Percentiles rank a stretch among this genome's conserved stretches.
Evolutionary conservation across 2,329 filamentous ascomycete genomes (phyloP).

Genomic region (Pseudogymnoascus sp.): DNA sequence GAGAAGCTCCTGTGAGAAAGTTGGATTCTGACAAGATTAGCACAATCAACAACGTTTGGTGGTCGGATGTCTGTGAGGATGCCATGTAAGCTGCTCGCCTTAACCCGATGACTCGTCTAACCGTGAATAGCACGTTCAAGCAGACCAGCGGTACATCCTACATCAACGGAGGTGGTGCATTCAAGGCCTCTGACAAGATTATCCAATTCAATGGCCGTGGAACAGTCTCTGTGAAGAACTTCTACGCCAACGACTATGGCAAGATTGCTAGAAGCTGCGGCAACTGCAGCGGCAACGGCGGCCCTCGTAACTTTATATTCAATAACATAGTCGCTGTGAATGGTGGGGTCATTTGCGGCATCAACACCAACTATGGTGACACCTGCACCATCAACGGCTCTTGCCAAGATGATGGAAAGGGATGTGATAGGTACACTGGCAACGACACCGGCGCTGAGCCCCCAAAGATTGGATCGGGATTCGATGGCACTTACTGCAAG

Average conservation of each 20-base stretch:
- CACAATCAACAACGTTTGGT: conserved; percentile 25
- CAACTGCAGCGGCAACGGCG: conserved; percentile 36
- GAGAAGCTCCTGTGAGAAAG: too few species aligned
- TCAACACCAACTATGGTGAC: conserved; percentile 45
- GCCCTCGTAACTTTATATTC: conserved; percentile 37
- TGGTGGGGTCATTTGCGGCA: conserved; percentile 38
- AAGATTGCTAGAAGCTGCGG: conserved; percentile 44
- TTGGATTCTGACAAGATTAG: conserved; percentile 20
- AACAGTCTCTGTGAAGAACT: conserved; percentile 29
- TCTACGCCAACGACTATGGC: conserved; percentile 36
- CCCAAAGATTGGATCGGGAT: conserved; percentile 30
- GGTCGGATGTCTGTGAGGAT: conserved; percentile 22
- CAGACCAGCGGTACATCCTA: conserved; percentile 33
- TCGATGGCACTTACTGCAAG: conserved; percentile 31
- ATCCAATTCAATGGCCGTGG: conserved; percentile 37
- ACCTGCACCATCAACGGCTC: conserved; percentile 36
- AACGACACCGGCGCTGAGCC: conserved; percentile 32
- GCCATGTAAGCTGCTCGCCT: conserved; percentile 10
- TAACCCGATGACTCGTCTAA: neutral
- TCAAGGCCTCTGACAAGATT: conserved; percentile 35
- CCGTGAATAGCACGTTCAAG: conserved; percentile 25
- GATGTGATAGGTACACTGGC: conserved; percentile 29
- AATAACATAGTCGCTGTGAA: conserved; percentile 35
- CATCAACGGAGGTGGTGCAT: conserved; percentile 37
- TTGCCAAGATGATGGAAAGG: conserved; percentile 24